phyloP scores from a whole-genome alignment of 352 stramenopile genomes.

The Phytophthora kernoviae region DNA sequence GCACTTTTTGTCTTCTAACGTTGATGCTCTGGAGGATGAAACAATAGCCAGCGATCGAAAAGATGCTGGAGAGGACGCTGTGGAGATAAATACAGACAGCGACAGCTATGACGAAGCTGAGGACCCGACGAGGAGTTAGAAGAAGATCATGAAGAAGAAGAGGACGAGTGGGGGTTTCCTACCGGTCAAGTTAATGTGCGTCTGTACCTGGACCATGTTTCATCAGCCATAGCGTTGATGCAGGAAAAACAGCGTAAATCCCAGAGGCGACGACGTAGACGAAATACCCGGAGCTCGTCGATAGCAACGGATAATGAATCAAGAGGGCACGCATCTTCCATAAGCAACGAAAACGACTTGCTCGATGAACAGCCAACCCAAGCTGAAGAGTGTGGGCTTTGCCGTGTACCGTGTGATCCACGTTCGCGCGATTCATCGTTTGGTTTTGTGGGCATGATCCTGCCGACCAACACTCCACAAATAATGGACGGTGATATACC shows the following conservation, averaged over 20 bases:
- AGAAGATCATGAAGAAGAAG: constrained; percentile 64
- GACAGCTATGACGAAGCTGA: constrained; percentile 34
- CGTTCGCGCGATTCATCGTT: constrained; percentile 50
- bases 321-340: constrained; percentile 20
- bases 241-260: constrained; percentile 51
- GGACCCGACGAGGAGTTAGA: constrained; percentile 47
- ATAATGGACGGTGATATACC: constrained; percentile 34
- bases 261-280: constrained; percentile 36
- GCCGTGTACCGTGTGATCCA: constrained; percentile 59
- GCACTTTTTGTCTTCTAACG: constrained; percentile 68
- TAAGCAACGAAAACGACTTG: constrained; percentile 23
- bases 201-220: constrained; percentile 73
- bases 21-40: constrained; percentile 23
- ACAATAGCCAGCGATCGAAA: constrained; percentile 10
- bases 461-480: constrained; percentile 55
- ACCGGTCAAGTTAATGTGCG: constrained; percentile 68
- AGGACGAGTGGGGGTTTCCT: constrained; percentile 84
- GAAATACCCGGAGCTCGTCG: constrained; percentile 39
- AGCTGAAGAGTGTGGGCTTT: constrained; percentile 65
- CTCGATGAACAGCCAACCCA: constrained; percentile 35
- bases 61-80: constrained; percentile 2
- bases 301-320: constrained; percentile 18
- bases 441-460: constrained; percentile 72
- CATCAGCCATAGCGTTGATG: constrained; percentile 59
- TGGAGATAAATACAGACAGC: constrained; percentile 16